phyloP scores from a whole-genome alignment of 2,329 filamentous ascomycete genomes.

The Paramyrothecium sp. region DNA sequence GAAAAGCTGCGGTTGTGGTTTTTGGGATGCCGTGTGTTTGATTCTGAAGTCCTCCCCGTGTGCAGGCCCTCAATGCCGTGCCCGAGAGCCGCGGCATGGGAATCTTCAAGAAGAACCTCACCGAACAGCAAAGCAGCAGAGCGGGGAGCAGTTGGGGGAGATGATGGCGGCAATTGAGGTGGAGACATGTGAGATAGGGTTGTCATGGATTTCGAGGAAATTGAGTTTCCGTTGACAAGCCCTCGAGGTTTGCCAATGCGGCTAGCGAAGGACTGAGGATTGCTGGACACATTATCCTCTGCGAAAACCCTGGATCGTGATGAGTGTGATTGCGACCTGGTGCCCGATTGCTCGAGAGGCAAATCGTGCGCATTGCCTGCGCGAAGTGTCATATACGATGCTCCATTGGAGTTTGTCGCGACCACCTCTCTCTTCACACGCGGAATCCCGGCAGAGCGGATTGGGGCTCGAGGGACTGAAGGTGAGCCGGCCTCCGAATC shows the following conservation, averaged over 20 bases:
- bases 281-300: slow-evolving; percentile 52
- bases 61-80: slow-evolving; percentile 58
- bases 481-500: slow-evolving; percentile 55
- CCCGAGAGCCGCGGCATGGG: slow-evolving; percentile 49
- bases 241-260: slow-evolving; percentile 53
- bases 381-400: slow-evolving; percentile 41
- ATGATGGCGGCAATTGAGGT: slow-evolving; percentile 29
- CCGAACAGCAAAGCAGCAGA: slow-evolving; percentile 67
- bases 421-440: slow-evolving; percentile 29
- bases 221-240: slow-evolving; percentile 27
- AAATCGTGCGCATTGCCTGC: slow-evolving; percentile 21
- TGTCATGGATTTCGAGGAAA: slow-evolving; percentile 32
- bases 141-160: slow-evolving; percentile 29
- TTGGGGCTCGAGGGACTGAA: slow-evolving; percentile 33
- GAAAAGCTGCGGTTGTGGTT: slow-evolving; percentile 54
- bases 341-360: slow-evolving; percentile 12
- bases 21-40: slow-evolving; percentile 57
- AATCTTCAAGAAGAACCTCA: slow-evolving; percentile 65
- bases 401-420: slow-evolving; percentile 30
- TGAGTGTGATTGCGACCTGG: slow-evolving; percentile 26
- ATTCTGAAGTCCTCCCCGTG: slow-evolving; percentile 67
- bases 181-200: slow-evolving; percentile 27
- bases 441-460: slow-evolving; percentile 29
- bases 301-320: slow-evolving; percentile 46
- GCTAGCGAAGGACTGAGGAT: slow-evolving; percentile 58